These are phyloP conservation scores for Botrytis fragariae DNA, from an alignment of 2,329 filamentous ascomycete genomes.

Conservation along the genomic window DNA sequence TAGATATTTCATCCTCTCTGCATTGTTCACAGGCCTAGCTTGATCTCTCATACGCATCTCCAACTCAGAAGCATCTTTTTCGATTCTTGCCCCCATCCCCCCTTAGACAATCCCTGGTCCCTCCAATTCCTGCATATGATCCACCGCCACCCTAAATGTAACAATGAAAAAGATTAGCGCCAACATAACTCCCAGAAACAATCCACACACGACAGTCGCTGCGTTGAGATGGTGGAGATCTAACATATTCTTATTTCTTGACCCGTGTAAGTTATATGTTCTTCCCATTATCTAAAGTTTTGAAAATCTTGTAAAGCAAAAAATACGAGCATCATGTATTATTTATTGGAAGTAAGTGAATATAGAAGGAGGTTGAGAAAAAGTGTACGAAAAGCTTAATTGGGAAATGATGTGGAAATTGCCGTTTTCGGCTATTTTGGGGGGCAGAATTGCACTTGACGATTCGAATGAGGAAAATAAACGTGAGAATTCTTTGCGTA, in stretches of 20 bases:
- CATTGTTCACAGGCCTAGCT: neutral
- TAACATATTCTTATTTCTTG: conserved; percentile 11
- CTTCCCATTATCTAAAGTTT: neutral
- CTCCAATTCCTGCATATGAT: conserved; percentile 1
- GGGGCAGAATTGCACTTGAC: neutral
- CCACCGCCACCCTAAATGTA: conserved; percentile 16
- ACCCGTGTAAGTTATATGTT: neutral
- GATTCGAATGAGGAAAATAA: neutral
- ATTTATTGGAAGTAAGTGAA: neutral
- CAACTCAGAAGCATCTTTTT: neutral
- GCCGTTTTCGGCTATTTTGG: conserved; percentile 5
- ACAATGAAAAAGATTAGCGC: conserved; percentile 8
- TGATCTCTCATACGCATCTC: neutral
- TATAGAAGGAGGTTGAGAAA: neutral
- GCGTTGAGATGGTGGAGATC: conserved; percentile 12
- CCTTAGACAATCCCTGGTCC: neutral
- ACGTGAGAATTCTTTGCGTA: neutral
- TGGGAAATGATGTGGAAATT: neutral
- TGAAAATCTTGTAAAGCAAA: neutral
- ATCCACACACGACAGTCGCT: conserved; percentile 16
- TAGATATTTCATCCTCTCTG: neutral
- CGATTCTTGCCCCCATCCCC: neutral
- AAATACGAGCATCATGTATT: rapidly evolving
- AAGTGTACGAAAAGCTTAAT: neutral
- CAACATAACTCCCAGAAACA: conserved; percentile 13